Percentiles rank a stretch among this genome's conserved stretches.
phyloP scores from a whole-genome alignment of 441 rosid species.

The Geranium incanum region DNA sequence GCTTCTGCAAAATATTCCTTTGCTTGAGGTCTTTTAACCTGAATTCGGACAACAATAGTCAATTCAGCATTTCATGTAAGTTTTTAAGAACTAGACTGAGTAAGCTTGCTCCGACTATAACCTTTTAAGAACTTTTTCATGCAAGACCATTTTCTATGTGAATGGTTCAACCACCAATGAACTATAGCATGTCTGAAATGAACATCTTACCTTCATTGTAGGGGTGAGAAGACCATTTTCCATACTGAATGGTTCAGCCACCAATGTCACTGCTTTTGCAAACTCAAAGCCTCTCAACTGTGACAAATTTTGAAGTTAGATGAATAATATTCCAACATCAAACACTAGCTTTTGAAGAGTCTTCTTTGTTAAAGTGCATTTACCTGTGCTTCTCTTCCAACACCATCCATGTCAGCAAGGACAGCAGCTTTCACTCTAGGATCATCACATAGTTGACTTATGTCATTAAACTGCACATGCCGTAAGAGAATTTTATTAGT shows the following conservation, averaged over 20 bases:
- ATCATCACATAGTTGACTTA: slow-evolving; percentile 63
- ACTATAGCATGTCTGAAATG: background rate
- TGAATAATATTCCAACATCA: background rate
- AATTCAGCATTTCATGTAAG: background rate
- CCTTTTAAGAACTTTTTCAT: background rate
- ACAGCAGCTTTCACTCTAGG: slow-evolving; percentile 72
- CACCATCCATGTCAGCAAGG: slow-evolving; percentile 71
- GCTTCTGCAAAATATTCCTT: slow-evolving; percentile 67
- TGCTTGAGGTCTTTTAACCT: slow-evolving; percentile 96
- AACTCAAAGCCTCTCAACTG: slow-evolving; percentile 98
- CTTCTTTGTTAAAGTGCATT: background rate
- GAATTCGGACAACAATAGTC: slow-evolving; percentile 14
- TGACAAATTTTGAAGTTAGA: slow-evolving; percentile 7
- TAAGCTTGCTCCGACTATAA: background rate
- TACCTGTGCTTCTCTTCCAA: slow-evolving; percentile 91
- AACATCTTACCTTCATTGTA: slow-evolving; percentile 67
- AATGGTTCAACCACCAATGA: too few relatives aligned
- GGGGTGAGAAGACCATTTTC: slow-evolving; percentile 92
- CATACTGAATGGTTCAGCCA: slow-evolving; percentile 66
- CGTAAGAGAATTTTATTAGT: slow-evolving; percentile 11
- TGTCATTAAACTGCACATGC: slow-evolving; percentile 44
- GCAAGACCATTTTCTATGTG: background rate
- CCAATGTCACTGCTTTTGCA: slow-evolving; percentile 79
- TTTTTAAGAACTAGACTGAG: background rate
- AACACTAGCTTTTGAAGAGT: background rate